These are phyloP conservation scores for Akanthomyces lecanii DNA, from an alignment of 2,329 filamentous ascomycete species.

Conservation along the genomic window DNA sequence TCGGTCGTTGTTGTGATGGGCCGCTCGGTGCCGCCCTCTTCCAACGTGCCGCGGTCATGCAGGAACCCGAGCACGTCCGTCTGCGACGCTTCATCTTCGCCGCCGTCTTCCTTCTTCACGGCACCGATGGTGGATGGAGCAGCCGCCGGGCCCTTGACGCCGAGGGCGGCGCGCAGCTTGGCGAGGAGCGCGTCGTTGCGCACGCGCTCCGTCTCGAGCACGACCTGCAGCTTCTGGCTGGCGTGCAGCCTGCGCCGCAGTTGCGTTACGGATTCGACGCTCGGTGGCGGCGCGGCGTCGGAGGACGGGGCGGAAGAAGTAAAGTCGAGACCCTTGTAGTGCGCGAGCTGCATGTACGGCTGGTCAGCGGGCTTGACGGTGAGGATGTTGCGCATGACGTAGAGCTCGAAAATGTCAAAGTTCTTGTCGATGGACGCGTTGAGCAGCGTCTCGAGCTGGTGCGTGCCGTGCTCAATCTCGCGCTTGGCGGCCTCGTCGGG, in stretches of 20 bases:
- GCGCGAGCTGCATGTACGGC: slow-evolving; percentile 74
- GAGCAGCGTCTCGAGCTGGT: slow-evolving; percentile 77
- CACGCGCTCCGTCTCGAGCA: slow-evolving; percentile 64
- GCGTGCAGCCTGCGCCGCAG: slow-evolving; percentile 72
- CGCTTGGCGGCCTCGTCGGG: slow-evolving; percentile 41
- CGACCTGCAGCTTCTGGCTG: slow-evolving; percentile 68
- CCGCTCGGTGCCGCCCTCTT: slow-evolving; percentile 45
- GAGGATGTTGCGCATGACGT: slow-evolving; percentile 80
- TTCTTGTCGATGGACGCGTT: slow-evolving; percentile 79
- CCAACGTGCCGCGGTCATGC: slow-evolving; percentile 47
- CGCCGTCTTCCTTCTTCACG: slow-evolving; percentile 12
- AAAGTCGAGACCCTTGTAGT: slow-evolving; percentile 71
- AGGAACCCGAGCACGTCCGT: slow-evolving; percentile 51
- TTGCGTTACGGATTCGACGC: slow-evolving; percentile 63
- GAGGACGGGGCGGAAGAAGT: not conserved
- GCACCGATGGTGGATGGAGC: slow-evolving; percentile 16
- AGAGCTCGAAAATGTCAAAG: slow-evolving; percentile 85
- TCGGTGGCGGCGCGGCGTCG: slow-evolving; percentile 39
- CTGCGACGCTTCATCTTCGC: slow-evolving; percentile 1
- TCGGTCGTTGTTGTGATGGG: slow-evolving; percentile 67
- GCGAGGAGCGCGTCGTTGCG: slow-evolving; percentile 68
- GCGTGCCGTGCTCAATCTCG: slow-evolving; percentile 85
- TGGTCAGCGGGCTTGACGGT: slow-evolving; percentile 65
- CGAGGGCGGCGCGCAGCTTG: slow-evolving; percentile 51
- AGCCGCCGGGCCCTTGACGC: slow-evolving; percentile 25